Evolutionary conservation across 2,329 filamentous ascomycete species (phyloP).

Genomic region (Chaetomiaceae sp.): DNA sequence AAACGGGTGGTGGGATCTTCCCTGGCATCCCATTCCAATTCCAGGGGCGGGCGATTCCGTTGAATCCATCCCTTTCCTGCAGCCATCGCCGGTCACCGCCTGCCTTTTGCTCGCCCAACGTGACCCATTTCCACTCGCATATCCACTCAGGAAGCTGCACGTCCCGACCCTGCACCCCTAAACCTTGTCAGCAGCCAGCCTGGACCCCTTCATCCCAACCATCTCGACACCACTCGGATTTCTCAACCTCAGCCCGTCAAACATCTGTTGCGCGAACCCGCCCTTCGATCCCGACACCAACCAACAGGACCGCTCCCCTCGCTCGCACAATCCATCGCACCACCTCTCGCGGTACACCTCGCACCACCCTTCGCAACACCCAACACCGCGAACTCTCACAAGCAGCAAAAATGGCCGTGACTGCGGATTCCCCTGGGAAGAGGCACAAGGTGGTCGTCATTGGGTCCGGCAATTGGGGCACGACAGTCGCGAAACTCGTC

Average conservation of each 20-base stretch:
- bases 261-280: not conserved
- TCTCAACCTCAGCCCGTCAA: slow-evolving; percentile 5
- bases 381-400: slow-evolving; percentile 12
- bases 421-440: slow-evolving; percentile 48
- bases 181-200: slow-evolving; percentile 12
- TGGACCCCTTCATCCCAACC: slow-evolving; percentile 12
- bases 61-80: not conserved
- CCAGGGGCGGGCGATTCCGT: not conserved
- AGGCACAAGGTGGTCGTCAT: slow-evolving; percentile 92
- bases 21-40: slow-evolving; percentile 9
- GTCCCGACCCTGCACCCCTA: slow-evolving; percentile 9
- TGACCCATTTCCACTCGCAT: slow-evolving; percentile 17
- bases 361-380: not conserved
- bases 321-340: too few relatives aligned
- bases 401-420: slow-evolving; percentile 24
- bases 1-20: slow-evolving; percentile 4
- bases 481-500: slow-evolving; percentile 93
- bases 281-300: not conserved
- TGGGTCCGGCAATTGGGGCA: slow-evolving; percentile 97
- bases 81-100: slow-evolving; percentile 16
- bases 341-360: too few relatives aligned
- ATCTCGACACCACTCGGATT: not conserved
- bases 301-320: too few relatives aligned
- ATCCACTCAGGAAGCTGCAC: slow-evolving; percentile 20
- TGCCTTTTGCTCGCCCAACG: slow-evolving; percentile 17